Percentiles rank a stretch among this genome's conserved stretches.
phyloP scores from a whole-genome alignment of 768 basidiomycete species.

The Tulasnella calospora region DNA sequence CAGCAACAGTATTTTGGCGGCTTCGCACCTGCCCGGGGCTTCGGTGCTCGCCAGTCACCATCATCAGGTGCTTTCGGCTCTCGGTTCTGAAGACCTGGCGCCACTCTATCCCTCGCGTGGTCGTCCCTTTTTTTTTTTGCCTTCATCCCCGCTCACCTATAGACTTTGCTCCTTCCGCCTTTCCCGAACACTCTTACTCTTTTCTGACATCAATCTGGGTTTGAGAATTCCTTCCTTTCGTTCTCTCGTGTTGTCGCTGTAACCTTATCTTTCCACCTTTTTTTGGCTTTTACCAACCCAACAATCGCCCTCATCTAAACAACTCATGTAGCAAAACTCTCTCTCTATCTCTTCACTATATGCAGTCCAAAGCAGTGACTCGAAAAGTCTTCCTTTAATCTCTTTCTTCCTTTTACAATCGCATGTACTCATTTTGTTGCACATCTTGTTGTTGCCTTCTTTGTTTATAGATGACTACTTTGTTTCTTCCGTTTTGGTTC shows the following conservation, averaged over 20 bases:
- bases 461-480: background rate
- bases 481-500: background rate
- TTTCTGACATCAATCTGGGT: background rate
- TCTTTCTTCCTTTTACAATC: background rate
- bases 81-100: background rate
- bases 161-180: background rate
- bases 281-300: background rate
- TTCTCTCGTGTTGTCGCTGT: background rate
- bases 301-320: background rate
- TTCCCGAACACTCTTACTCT: background rate
- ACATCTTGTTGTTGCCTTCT: background rate
- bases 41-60: background rate
- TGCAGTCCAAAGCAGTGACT: conserved; percentile 1
- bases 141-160: background rate
- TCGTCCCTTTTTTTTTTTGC: no score
- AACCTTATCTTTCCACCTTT: background rate
- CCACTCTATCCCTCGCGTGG: no score
- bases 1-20: background rate
- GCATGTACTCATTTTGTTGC: background rate
- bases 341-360: background rate
- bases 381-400: background rate
- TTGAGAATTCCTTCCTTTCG: background rate
- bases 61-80: conserved; percentile 13
- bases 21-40: conserved; percentile 7
- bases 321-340: background rate